Base-by-base conservation (phyloP, 768 basidiomycete species). In the Russula olivacea region DNA sequence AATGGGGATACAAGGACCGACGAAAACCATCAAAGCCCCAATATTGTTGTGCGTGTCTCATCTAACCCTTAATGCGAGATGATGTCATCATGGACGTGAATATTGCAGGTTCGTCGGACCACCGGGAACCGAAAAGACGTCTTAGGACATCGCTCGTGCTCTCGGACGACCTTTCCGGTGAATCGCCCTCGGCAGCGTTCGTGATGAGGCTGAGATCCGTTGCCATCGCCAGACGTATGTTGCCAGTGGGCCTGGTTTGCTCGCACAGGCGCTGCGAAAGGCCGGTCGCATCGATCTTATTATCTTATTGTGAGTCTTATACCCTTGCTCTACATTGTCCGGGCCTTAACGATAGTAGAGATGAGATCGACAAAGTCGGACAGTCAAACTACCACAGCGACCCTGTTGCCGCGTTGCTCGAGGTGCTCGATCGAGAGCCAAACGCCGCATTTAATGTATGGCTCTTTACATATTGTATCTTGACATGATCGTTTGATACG, bases 341-440 rank as follows among this genome's bases (percentile, higher is more conserved):
- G 64, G 36, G 40, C 66, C 61, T 48, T 43, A 21, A 25, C 14
- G 47, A 61, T 56, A 51, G 54, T 59, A 77, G 75, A 10, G 95
- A 97, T 70, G 95, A 97, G 73, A 85, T 97, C 49, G 95, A 97
- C 75, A 97, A 97, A 75, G 82, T 93, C 59, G 88, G 88, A 0
- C 86, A 88, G 60, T 88, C 82, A 68, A 93, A 89, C 70, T 89
- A 90, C 76, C 93, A 96, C 68, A 95, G 94, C 0, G 93, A 96
- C 72, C 94, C 94, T 15, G 85, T 83, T 3, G 95, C 95, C 43
- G 94, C 94, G 0, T 74, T 98, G 63, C 76, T 98, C 4, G 94
- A 98, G 70, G 93, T 95, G 0, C 79, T 98, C 57, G 95, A 97
- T 72, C 95, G 95, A 0, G 95, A 97, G 72, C 93, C 95, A 73